Base-by-base conservation (phyloP, 257 asterid genomes). In the Penstemon barbatus region DNA sequence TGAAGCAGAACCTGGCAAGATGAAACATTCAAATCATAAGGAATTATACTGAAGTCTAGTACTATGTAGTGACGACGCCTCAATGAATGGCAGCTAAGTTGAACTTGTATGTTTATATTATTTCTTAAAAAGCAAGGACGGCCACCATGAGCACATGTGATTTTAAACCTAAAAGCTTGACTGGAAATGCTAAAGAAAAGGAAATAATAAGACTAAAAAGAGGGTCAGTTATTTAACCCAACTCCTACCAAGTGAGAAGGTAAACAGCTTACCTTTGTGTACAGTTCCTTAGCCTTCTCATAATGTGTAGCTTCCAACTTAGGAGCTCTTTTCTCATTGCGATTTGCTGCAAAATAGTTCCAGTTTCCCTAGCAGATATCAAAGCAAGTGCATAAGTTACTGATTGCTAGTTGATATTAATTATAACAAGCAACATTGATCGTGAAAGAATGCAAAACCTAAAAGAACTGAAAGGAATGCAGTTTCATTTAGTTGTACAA, bases 251-350 rank as follows among this genome's bases (percentile, higher is more conserved):
- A 51, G 38, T 58, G 12, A 39, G 19, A 59, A 59, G 48, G 63
- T 61, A 42, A 18, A 33, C 46, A 18, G 62, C 75, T 62, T 81
- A 85, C 97, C 77, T 91, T 94, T 2, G 97, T 89, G 73, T 89
- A 91, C 46, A 94, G 91, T 74, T 94, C 99, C 85, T 91, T 91
- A 18, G 99, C 96, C 87, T 94, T 94, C 89, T 94, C 97, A 39
- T 87, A 82, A 86, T 94, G 99, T 42, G 97, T 91, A 74, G 97
- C 96, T 77, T 94, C 99, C 81, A 94, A 66, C 80, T 94, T 89
- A 1, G 97, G 99, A 80, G 80, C 82, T 79, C 96, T 87, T 86
- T 91, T 94, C 87, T 94, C 99, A 50, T 85, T 85, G 64, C 99
- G 87, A 60, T 82, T 85, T 70, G 90, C 87, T 5, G 87, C 90